Evolutionary conservation across 2,329 filamentous ascomycete genomes (phyloP), one percentile per base, ranked within the genome.

Genomic region (Aureobasidium namibiae): DNA sequence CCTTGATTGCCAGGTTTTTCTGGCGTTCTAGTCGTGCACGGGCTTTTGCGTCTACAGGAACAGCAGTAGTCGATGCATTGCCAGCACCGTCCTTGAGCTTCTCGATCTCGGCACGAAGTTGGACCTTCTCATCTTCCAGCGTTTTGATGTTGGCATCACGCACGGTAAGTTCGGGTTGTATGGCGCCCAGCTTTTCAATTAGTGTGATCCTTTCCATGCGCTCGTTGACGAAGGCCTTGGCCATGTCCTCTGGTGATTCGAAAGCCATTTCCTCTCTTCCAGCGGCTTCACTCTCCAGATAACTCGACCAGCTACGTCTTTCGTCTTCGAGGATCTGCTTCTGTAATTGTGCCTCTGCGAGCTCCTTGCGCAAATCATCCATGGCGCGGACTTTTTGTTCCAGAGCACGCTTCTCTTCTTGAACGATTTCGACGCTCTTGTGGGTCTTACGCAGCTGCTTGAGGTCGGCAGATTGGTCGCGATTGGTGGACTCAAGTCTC

Each of bases 311-410:
- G 2, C 90, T 86, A 31, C 85, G 77, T 52, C 88, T 85, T 73
- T 99, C 94, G 61, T 96, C 90, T 69, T 97, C 90, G 0, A 99
- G 77, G 3, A 92, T 82, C 67, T 95, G 89, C 57, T 89, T 86
- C 68, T 96, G 91, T 39, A 95, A 80, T 62, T 88, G 83, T 21
- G 88, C 83, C 69, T 96, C 92, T 10, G 83, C 80, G 13, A 97
- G 78, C 68, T 96, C 89, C 29, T 82, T 79, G 67, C 94, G 85
- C 10, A 96, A 68, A 13, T 83, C 79, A 60, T 89, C 84, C 72
- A 92, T 87, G 38, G 87, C 78, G 61, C 90, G 85, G 1, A 99
- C 72, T 68, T 85, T 90, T 33, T 86, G 84, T 71, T 94, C 87
- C 23, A 99, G 75, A 0, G 85, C 83, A 62, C 89, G 81, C 77